These are phyloP conservation scores for Sporisorium sorghi DNA, from an alignment of 1,284 basidiomycete species.

Conservation along the genomic window DNA sequence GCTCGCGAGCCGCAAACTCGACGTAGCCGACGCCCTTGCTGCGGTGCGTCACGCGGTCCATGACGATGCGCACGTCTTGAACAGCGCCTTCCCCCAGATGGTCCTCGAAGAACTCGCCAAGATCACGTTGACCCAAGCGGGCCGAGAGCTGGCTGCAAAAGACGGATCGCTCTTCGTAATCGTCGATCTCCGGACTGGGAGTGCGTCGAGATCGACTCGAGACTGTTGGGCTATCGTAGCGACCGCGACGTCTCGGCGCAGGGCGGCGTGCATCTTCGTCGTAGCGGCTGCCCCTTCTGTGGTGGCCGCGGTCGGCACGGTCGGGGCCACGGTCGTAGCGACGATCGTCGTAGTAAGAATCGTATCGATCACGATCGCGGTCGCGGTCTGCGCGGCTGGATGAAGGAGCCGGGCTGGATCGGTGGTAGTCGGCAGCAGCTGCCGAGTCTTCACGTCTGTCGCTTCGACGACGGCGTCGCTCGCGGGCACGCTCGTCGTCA, in stretches of 20 bases:
- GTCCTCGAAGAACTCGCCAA: constrained; percentile 98
- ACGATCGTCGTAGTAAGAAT: constrained; percentile 47
- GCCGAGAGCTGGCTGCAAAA: constrained; percentile 98
- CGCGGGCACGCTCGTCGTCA: constrained; percentile 70
- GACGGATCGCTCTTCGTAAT: constrained; percentile 87
- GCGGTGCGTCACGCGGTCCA: constrained; percentile 88
- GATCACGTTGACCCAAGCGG: constrained; percentile 90
- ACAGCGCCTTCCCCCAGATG: constrained; percentile 88
- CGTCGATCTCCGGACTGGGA: constrained; percentile 63
- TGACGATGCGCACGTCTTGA: constrained; percentile 93
- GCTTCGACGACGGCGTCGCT: constrained; percentile 53
- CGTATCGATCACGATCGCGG: constrained; percentile 40
- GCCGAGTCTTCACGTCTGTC: constrained; percentile 29
- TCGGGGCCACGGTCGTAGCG: constrained; percentile 29
- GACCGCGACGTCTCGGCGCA: constrained; percentile 25
- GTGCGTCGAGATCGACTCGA: constrained; percentile 45
- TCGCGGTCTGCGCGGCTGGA: constrained; percentile 35
- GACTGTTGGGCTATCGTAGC: constrained; percentile 34
- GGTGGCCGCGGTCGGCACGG: constrained; percentile 21
- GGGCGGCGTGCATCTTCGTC: constrained; percentile 31
- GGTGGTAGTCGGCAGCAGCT: constrained; percentile 18
- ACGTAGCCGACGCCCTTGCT: constrained; percentile 98
- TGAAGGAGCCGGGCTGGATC: constrained; percentile 31
- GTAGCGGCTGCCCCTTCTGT: constrained; percentile 24
- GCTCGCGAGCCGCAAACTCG: constrained; percentile 88